Base-by-base conservation (phyloP, 2,329 filamentous ascomycete genomes). In the Coniochaeta pulveracea region DNA sequence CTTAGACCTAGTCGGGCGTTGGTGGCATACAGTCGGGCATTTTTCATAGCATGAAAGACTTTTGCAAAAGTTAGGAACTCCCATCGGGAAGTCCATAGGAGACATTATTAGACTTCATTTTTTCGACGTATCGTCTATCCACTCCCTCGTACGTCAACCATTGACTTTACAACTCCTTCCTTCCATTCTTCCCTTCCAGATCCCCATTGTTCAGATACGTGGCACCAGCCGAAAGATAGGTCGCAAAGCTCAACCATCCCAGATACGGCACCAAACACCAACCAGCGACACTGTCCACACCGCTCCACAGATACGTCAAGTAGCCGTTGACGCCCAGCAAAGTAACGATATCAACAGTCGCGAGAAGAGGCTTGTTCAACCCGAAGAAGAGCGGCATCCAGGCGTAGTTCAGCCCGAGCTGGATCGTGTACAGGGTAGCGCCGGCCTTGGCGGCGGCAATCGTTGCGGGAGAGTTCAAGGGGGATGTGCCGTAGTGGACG, bases 331-430 rank as follows among this genome's bases (percentile, higher is more conserved):
- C 62, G 7, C 80, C 85, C 1, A 80, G 64, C 7, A 95, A 64
- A 1, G 77, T 68, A 18, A 83, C 58, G 33, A 93, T 79, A 52
- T 95, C 84, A 18, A 69, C 68, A 6, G 84, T 75, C 4, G 88
- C 86, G 49, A 76, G 72, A 34, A 80, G 66, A 1, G 86, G 85
- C 11, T 74, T 72, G 42, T 79, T 77, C 33, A 80, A 51, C n/a
- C 72, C 69, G 52, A 94, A 95, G 69, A 95, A 95, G 9, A 95
- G 69, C 10, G 89, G 89, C 72, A 86, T 95, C 85, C 85, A 96
- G 34, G 80, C 56, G 19, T 93, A 64, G 54, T 95, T 95, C 33
- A 95, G 66, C 9, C 70, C 82, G 6, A 95, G 76, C 58, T 95
- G 88, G 38, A 86, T 65, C 3, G 82, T 83, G 63, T 94, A 95